Base-by-base conservation (phyloP, 2,329 filamentous ascomycete species). In the Nannizziopsis barbatae region DNA sequence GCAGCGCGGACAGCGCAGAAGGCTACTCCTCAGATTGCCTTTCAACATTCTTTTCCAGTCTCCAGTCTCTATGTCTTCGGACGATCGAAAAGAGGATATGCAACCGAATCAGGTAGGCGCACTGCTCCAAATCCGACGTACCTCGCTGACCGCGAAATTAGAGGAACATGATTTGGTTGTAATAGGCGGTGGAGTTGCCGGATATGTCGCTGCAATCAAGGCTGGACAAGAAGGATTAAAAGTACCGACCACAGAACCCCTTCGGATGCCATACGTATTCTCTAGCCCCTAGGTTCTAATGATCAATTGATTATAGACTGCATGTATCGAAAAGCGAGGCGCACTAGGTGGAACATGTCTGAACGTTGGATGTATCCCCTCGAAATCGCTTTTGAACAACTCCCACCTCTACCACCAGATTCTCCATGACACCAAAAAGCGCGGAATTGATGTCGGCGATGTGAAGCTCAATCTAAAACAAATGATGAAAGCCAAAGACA, bases 401-500 rank as follows among this genome's bases (percentile, higher is more conserved):
- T 95, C 92, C 61, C 88, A 95, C 70, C 79, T 96, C 53, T 96
- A 96, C 77, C 90, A 96, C 75, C 84, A 89, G 72, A 84, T 95
- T 64, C 80, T 93, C 53, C 90, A 98, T 75, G 92, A 98, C 75
- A 90, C 88, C 57, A 95, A 95, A 75, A 81, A 85, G 71, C 87
- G 92, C 67, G 92, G 92, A 66, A 98, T 98, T 67, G 90, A 96
- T 65, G 92, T 98, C 60, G 83, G 85, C 65, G 87, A 95, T 72
- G 90, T 98, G 64, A 93, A 94, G 71, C 83, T 98, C 65, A 95
- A 98, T 76, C 78, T 98, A 40, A 71, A 75, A 62, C 83, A 92
- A 69, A 88, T 98, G 80, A 95, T 98, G 89, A 94, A 95, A 75
- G 89, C 92, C 52, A 98, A 98, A 75, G 90, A 98, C 45, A 84